Base-by-base conservation (phyloP, 2,329 filamentous ascomycete species). In the Cladosporium halotolerans region DNA sequence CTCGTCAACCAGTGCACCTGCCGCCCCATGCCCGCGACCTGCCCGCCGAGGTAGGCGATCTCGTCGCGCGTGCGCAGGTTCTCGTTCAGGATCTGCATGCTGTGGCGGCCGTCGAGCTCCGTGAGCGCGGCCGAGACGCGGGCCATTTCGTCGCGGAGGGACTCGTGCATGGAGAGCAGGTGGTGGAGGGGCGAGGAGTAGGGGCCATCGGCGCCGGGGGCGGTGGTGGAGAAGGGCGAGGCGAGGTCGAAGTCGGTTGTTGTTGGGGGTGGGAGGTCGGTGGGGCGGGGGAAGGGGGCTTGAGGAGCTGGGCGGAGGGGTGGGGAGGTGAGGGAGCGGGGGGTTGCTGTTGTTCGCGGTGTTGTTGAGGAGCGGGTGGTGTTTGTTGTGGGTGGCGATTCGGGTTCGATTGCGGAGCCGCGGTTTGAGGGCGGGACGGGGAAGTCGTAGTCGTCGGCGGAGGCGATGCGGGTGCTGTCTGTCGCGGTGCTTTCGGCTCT, bases 1-100 rank as follows among this genome's bases (percentile, higher is more conserved):
- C 79, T 80, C 62, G 82, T 78, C 10, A 84, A 72, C 81, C 81
- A 84, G 49, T 83, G 80, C 18, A 84, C 72, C 60, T 84, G 81
- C 70, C 82, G 76, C 51, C 79, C 75, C 57, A 83, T 74, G 13
- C 74, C 77, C 58, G 76, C 79, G 42, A 84, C 73, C 38, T 79
- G 80, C 3, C 80, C 80, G 55, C 79, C 82, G 7, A 79, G 77
- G 61, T 82, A 81, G 9, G 80, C 73, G 69, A 84, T 77, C 55
- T 84, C 81, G 59, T 84, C 81, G 55, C 82, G 80, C 46, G 79
- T 74, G 3, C 81, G 78, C 32, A 83, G 72, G 44, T 76, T 81
- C 63, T 84, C 81, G 60, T 83, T 84, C 69, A 84, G 76, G 39
- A 81, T 76, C 55, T 80, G 77, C 79, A 84, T 81, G 65, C 74